Conservation (phyloP, 2,329 filamentous ascomycete species). For the Didymosphaeria variabile region DNA sequence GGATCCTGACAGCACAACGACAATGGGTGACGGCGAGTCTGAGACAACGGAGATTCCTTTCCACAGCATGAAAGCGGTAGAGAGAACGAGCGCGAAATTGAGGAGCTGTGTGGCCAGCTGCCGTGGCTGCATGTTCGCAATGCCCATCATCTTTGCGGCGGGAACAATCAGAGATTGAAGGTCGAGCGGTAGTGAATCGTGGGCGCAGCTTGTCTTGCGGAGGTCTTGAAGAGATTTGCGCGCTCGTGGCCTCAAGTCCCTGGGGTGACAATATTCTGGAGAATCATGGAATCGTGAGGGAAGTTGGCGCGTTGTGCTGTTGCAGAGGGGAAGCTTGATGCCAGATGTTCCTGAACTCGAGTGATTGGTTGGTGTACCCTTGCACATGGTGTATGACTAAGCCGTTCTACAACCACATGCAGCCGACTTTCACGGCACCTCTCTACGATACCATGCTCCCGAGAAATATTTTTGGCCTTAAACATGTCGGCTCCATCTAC, state of each 20-base stretch:
- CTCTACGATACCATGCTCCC: background rate
- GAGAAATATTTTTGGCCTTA: background rate
- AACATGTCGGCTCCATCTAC: background rate
- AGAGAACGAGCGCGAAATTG: conserved; percentile 90
- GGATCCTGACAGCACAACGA: conserved; percentile 83
- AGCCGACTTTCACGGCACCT: background rate
- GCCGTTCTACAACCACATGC: background rate
- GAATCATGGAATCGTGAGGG: conserved; percentile 1
- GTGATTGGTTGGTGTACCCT: conserved; percentile 14
- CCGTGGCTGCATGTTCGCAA: conserved; percentile 75
- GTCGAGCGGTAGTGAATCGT: background rate
- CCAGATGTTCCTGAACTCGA: conserved; percentile 15
- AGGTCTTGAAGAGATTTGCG: background rate
- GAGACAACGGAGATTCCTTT: conserved; percentile 84
- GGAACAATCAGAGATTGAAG: conserved; percentile 10
- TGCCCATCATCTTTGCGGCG: conserved; percentile 48
- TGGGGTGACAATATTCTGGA: background rate
- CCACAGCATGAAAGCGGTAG: conserved; percentile 91
- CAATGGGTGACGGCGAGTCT: conserved; percentile 73
- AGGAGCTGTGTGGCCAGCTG: conserved; percentile 83
- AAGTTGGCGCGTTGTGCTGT: conserved; percentile 5
- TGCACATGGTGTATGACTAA: conserved; percentile 10
- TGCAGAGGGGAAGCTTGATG: conserved; percentile 18
- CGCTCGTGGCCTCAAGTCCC: background rate
- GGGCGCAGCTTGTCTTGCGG: background rate